Evolutionary conservation across 192 early-diverging fungal species (phyloP).

Genomic region (Neocallimastix lanati): DNA sequence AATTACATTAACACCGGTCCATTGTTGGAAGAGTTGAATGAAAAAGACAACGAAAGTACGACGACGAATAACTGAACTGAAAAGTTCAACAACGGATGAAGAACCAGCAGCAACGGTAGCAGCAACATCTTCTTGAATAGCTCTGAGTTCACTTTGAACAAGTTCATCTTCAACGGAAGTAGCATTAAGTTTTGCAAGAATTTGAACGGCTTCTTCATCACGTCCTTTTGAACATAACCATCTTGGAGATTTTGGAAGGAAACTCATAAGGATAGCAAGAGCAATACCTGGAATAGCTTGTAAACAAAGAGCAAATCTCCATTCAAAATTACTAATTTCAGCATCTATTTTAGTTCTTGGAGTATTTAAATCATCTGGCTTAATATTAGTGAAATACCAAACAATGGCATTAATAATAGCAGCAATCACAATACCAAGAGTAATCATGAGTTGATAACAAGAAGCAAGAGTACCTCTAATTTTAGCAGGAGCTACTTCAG

Average conservation of each 20-base stretch:
- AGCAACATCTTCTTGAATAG: background rate
- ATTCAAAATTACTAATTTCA: background rate
- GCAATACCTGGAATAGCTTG: slow-evolving; percentile 6
- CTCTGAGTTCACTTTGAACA: too few relatives aligned
- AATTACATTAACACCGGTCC: slow-evolving; percentile 7
- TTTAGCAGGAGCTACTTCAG: slow-evolving; percentile 1
- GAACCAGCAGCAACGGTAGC: background rate
- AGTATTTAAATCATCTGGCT: too few relatives aligned
- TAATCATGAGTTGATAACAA: slow-evolving; percentile 6
- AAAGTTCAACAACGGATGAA: background rate
- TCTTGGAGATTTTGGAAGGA: too few relatives aligned
- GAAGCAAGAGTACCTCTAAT: slow-evolving; percentile 1
- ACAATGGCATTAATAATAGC: slow-evolving; percentile 3
- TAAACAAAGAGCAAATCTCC: slow-evolving; percentile 1
- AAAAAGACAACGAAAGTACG: slow-evolving; percentile 1
- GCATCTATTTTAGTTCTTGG: background rate
- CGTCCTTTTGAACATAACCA: too few relatives aligned
- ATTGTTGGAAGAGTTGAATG: slow-evolving; percentile 6
- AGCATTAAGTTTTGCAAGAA: too few relatives aligned
- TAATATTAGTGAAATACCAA: too few relatives aligned
- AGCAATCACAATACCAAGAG: slow-evolving; percentile 3
- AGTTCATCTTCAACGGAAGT: too few relatives aligned
- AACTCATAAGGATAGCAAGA: slow-evolving; percentile 1
- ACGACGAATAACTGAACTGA: background rate
- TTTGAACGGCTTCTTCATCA: too few relatives aligned